Percentiles rank a stretch among this genome's conserved stretches.
phyloP scores from a whole-genome alignment of 208 protist genomes.

The Novymonas esmeraldas region DNA sequence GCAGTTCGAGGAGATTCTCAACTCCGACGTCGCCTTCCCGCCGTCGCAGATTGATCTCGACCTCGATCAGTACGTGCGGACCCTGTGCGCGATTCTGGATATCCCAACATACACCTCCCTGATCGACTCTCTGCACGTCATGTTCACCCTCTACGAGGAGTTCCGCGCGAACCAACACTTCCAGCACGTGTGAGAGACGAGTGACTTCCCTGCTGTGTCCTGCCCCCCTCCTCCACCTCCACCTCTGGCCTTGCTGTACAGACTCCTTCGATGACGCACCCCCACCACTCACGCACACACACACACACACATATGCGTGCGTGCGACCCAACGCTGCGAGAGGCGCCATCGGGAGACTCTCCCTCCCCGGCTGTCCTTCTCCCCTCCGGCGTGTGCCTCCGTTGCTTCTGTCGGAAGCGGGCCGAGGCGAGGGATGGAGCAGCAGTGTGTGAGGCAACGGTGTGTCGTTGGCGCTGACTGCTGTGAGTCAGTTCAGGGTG shows the following conservation, averaged over 20 bases:
- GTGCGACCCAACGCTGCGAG: not conserved
- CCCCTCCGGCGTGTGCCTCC: too few relatives aligned
- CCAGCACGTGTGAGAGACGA: slow-evolving; percentile 66
- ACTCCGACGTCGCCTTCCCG: slow-evolving; percentile 88
- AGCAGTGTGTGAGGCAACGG: too few relatives aligned
- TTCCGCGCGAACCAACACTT: slow-evolving; percentile 96
- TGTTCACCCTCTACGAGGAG: slow-evolving; percentile 98
- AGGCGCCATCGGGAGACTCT: too few relatives aligned
- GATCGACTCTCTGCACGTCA: slow-evolving; percentile 97
- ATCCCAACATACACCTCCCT: slow-evolving; percentile 97
- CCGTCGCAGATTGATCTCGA: slow-evolving; percentile 92
- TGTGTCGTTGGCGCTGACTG: too few relatives aligned
- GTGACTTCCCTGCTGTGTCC: slow-evolving; percentile 1
- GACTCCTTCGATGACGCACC: not conserved
- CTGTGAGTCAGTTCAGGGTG: too few relatives aligned
- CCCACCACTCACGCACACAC: not conserved
- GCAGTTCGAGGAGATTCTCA: slow-evolving; percentile 95
- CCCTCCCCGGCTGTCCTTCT: too few relatives aligned
- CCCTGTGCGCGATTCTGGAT: slow-evolving; percentile 95
- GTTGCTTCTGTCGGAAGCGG: too few relatives aligned
- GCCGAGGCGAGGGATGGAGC: too few relatives aligned
- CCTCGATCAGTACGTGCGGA: slow-evolving; percentile 93
- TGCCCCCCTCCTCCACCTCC: not conserved
- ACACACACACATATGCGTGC: not conserved
- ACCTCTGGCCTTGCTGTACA: not conserved